phyloP scores from a whole-genome alignment of 345 rosid genomes.

The Eucalyptus dawsonii region DNA sequence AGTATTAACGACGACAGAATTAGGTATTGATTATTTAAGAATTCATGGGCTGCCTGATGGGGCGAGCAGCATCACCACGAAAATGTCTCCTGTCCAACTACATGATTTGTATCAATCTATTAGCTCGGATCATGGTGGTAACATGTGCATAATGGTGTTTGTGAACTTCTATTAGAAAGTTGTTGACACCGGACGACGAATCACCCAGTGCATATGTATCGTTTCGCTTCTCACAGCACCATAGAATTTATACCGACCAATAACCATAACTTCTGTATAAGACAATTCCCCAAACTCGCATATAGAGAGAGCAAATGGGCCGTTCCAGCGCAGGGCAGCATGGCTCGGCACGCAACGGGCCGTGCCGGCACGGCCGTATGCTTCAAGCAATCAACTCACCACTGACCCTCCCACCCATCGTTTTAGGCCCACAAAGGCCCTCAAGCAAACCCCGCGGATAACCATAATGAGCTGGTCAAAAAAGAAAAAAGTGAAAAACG shows the following conservation, averaged over 20 bases:
- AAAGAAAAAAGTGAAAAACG: neutral
- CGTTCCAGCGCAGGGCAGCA: neutral
- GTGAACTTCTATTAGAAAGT: neutral
- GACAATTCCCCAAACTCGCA: neutral
- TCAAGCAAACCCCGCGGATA: neutral
- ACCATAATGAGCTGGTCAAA: neutral
- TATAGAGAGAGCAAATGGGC: neutral
- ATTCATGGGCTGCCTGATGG: neutral
- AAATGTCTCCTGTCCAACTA: neutral
- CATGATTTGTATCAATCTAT: neutral
- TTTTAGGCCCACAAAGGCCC: neutral
- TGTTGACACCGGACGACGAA: neutral
- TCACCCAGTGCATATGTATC: neutral
- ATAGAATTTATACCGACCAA: neutral
- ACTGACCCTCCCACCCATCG: neutral
- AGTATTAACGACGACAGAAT: neutral
- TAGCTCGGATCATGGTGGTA: neutral
- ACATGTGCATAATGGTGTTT: neutral
- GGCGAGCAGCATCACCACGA: neutral
- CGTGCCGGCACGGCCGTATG: neutral
- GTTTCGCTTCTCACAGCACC: neutral
- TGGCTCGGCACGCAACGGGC: neutral
- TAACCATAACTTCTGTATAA: neutral
- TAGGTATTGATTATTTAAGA: neutral
- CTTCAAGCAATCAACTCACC: neutral